Conservation (phyloP, 768 basidiomycete species). For the Pleurotus djamor region DNA sequence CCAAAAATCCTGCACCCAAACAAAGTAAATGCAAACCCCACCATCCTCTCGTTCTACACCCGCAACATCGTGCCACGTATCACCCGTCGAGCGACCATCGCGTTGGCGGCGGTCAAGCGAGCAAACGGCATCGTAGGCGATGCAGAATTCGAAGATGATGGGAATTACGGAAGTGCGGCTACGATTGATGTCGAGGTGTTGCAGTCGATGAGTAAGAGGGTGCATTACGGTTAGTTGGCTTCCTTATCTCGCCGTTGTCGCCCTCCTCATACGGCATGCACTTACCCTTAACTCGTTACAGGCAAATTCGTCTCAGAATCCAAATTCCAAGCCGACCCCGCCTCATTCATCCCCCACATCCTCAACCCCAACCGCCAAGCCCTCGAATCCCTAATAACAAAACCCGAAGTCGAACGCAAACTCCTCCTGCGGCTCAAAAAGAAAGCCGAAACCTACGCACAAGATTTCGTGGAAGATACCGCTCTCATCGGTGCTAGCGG, state of each 20-base stretch:
- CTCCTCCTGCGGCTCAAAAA: conserved; percentile 81
- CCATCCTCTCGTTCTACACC: conserved; percentile 89
- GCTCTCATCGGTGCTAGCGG: conserved; percentile 36
- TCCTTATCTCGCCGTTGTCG: not conserved
- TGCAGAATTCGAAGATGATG: conserved; percentile 85
- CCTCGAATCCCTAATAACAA: conserved; percentile 90
- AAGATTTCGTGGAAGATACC: conserved; percentile 72
- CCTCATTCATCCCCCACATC: conserved; percentile 92
- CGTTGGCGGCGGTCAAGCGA: conserved; percentile 64
- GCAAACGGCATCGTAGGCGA: conserved; percentile 64
- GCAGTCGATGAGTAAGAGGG: conserved; percentile 97
- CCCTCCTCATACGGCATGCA: not conserved
- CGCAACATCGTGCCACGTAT: conserved; percentile 88
- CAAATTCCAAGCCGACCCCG: conserved; percentile 87
- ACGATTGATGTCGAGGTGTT: conserved; percentile 94
- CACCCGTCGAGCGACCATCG: conserved; percentile 66
- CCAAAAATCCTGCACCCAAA: conserved; percentile 80
- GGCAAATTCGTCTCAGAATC: conserved; percentile 99
- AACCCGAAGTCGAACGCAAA: conserved; percentile 90
- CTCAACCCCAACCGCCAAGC: conserved; percentile 70
- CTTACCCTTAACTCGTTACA: too few species aligned
- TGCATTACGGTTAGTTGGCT: conserved; percentile 83
- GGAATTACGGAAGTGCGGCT: conserved; percentile 95
- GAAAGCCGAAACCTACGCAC: conserved; percentile 79
- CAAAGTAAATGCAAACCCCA: conserved; percentile 80